A percentile compares a stretch with the other conserved stretches of the same genome.
Evolutionary conservation across 1,284 basidiomycete species (phyloP).

Genomic region (Trichosporon ovoides): DNA sequence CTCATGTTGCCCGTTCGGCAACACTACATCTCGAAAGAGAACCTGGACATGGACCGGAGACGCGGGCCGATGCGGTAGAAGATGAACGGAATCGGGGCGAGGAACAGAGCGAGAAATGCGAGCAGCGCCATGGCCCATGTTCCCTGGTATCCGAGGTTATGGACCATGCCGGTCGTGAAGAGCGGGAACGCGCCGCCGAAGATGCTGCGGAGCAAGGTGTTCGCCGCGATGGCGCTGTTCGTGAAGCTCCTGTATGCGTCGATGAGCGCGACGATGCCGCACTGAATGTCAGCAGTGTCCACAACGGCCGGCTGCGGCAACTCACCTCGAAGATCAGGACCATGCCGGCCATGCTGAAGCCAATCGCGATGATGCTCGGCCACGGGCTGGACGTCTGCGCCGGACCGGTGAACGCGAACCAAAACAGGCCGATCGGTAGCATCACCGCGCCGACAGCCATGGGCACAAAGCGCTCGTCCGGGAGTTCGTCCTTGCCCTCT

Average conservation of each 20-base stretch:
- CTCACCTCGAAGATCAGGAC: slow-evolving; percentile 19
- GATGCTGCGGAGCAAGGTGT: slow-evolving; percentile 21
- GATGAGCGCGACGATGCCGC: slow-evolving; percentile 22
- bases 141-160: slow-evolving; percentile 19
- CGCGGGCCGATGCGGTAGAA: slow-evolving; percentile 14
- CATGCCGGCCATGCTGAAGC: slow-evolving; percentile 22
- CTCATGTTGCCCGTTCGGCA: no score
- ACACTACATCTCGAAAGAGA: slow-evolving; percentile 12
- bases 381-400: slow-evolving; percentile 20
- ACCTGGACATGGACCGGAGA: slow-evolving; percentile 17
- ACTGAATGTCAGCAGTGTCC: not conserved
- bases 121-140: slow-evolving; percentile 22
- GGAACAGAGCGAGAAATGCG: slow-evolving; percentile 11
- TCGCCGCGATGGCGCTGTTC: slow-evolving; percentile 27
- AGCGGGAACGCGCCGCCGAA: slow-evolving; percentile 26
- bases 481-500: slow-evolving; percentile 7
- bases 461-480: slow-evolving; percentile 23
- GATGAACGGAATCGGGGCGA: slow-evolving; percentile 22
- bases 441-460: slow-evolving; percentile 22
- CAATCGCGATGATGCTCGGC: slow-evolving; percentile 23
- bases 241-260: slow-evolving; percentile 24
- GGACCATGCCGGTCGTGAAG: slow-evolving; percentile 24
- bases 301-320: no score
- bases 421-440: slow-evolving; percentile 22
- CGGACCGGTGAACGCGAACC: slow-evolving; percentile 28